phyloP scores from a whole-genome alignment of 352 stramenopile genomes.

The Phytophthora aleatoria region DNA sequence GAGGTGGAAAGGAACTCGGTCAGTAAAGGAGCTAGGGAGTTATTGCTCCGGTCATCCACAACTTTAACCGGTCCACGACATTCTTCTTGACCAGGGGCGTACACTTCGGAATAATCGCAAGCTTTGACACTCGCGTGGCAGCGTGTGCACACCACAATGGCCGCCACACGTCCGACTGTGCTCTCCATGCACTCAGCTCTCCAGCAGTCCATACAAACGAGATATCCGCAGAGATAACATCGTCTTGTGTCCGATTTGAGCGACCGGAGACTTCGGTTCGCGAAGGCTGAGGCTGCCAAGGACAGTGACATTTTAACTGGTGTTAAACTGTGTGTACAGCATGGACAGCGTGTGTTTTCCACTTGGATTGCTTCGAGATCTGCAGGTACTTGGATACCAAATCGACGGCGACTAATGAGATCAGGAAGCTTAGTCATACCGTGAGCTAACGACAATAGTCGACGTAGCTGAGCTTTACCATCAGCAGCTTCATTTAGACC shows the following conservation, averaged over 20 bases:
- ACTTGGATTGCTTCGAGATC: conserved; percentile 17
- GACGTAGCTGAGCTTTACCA: conserved; percentile 13
- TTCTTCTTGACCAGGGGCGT: conserved; percentile 9
- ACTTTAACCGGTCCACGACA: conserved; percentile 15
- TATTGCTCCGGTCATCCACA: conserved; percentile 4
- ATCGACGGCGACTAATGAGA: conserved; percentile 20
- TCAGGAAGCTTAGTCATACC: conserved; percentile 24
- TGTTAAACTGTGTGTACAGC: conserved; percentile 30
- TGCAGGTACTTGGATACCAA: conserved; percentile 21
- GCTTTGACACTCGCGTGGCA: conserved; percentile 20
- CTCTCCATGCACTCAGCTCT: conserved; percentile 30
- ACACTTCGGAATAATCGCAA: conserved; percentile 30
- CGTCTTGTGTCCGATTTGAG: conserved; percentile 27
- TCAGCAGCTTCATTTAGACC: neutral
- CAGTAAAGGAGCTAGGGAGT: conserved; percentile 12
- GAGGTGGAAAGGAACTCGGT: conserved; percentile 36
- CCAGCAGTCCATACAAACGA: conserved; percentile 31
- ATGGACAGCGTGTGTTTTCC: conserved; percentile 23
- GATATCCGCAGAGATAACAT: conserved; percentile 30
- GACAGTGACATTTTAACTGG: conserved; percentile 23
- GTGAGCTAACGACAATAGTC: conserved; percentile 20
- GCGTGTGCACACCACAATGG: conserved; percentile 24
- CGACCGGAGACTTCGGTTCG: conserved; percentile 14
- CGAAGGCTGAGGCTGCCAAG: conserved; percentile 15
- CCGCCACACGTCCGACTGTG: conserved; percentile 12